Percentiles rank a stretch among this genome's conserved stretches.
Evolutionary conservation across 768 basidiomycete genomes (phyloP).

Genomic region (Phylloporus arenicola): DNA sequence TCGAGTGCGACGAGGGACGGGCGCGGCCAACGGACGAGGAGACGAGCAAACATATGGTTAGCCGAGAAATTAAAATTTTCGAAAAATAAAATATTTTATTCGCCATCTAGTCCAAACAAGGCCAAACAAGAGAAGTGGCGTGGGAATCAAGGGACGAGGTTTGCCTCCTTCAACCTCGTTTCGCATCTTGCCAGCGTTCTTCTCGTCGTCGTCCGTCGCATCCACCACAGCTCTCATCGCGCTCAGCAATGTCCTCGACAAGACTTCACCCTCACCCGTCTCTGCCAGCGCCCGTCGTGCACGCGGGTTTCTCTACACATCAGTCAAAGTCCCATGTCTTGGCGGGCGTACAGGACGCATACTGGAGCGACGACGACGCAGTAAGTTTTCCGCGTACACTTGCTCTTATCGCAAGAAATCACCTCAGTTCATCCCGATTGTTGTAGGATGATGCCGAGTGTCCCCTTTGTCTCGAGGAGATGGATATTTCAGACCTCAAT

Average conservation of each 20-base stretch:
- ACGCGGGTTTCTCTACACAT: slow-evolving; percentile 62
- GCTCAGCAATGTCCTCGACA: slow-evolving; percentile 42
- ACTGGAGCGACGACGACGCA: slow-evolving; percentile 91
- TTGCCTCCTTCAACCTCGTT: slow-evolving; percentile 22
- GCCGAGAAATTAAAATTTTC: neutral
- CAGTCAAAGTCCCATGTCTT: slow-evolving; percentile 83
- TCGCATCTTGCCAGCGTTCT: slow-evolving; percentile 10
- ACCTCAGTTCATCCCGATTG: slow-evolving; percentile 17
- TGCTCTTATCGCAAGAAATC: slow-evolving; percentile 8
- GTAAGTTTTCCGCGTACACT: slow-evolving; percentile 37
- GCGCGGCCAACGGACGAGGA: slow-evolving; percentile 22
- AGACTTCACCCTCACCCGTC: slow-evolving; percentile 58
- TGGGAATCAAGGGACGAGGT: slow-evolving; percentile 18
- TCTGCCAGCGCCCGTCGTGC: slow-evolving; percentile 68
- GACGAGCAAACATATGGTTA: slow-evolving; percentile 25
- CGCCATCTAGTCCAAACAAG: slow-evolving; percentile 16
- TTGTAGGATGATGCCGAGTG: slow-evolving; percentile 93
- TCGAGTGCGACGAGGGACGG: slow-evolving; percentile 9
- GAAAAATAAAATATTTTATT: neutral
- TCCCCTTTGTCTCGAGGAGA: slow-evolving; percentile 95
- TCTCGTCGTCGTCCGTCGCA: slow-evolving; percentile 17
- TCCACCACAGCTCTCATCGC: neutral
- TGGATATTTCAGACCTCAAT: slow-evolving; percentile 98
- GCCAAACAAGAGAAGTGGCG: slow-evolving; percentile 14
- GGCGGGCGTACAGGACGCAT: slow-evolving; percentile 92